Base-by-base conservation (phyloP, 306 rosid genomes). In the Crotalaria pallida region DNA sequence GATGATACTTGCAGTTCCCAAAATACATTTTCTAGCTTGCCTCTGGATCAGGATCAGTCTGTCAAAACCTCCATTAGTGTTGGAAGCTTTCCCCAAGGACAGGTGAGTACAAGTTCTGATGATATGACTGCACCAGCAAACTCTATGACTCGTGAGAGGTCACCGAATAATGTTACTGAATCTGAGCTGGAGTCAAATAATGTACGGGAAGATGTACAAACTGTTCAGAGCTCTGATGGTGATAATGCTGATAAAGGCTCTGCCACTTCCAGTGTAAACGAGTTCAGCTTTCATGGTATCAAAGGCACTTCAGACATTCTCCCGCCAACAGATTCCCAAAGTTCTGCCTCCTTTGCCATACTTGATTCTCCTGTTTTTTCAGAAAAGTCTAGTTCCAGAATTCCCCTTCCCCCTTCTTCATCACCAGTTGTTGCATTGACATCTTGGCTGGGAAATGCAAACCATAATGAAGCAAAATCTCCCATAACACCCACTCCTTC, bases 31-130 rank as follows among this genome's bases (percentile, higher is more conserved):
- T 83, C 96, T 57, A 91, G 96, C 84, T 63, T 95, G 81, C 96
- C 99, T 55, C 87, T 73, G 71, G 93, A 91, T 53, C 96, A 82
- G 61, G 97, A 88, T 60, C 93, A 82, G 79, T 88, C 98, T 60
- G 81, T 48, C 57, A 88, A 89, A 86, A 91, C 94, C 71, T 89
- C 99, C 73, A 88, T 95, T 43, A 91, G 88, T 81, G 88, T 85
- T 67, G 97, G 96, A 74, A 95, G 99, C 88, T 89, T 95, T 84
- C 96, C 96, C 77, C 92, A 75, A 77, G 99, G 79, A 21, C 96
- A 84, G 85, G 86, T 84, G 31, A 91, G 97, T 85, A 74, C 96
- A 62, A 91, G 96, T 78, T 95, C 99, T 70, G 97, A 95, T 66
- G 97, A 91, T 59, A 89, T 55, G 70, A 71, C 74, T 47, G 76